Conservation (phyloP, 257 asterid species). For the Solanum pimpinellifolium region DNA sequence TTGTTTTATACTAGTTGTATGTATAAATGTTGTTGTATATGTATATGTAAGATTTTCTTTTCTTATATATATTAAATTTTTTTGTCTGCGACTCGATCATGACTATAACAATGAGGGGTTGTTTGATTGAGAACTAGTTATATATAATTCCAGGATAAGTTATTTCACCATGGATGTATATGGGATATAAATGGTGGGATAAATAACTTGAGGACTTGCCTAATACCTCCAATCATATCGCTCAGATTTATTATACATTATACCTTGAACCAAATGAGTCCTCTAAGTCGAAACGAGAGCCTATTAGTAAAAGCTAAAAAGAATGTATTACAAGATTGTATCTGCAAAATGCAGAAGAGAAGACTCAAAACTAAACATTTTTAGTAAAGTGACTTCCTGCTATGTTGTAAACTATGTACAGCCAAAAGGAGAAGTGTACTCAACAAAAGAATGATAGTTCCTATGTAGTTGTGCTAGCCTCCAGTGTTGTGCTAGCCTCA, state of each 20-base stretch:
- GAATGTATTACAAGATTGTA: not conserved
- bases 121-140: too few relatives aligned
- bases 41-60: not conserved
- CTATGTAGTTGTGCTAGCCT: not conserved
- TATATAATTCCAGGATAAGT: too few relatives aligned
- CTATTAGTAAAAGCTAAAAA: not conserved
- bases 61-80: not conserved
- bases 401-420: not conserved
- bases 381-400: not conserved
- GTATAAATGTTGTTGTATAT: not conserved
- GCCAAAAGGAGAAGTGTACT: not conserved
- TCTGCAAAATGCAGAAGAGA: not conserved
- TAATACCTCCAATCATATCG: too few relatives aligned
- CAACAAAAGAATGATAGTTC: not conserved
- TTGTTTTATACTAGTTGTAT: not conserved
- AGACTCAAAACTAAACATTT: not conserved
- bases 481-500: conserved; percentile 47
- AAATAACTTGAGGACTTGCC: too few relatives aligned
- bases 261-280: too few relatives aligned
- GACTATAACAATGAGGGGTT: not conserved
- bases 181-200: too few relatives aligned
- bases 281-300: not conserved
- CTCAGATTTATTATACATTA: too few relatives aligned
- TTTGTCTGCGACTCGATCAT: not conserved
- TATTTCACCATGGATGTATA: too few relatives aligned